Base-by-base conservation (phyloP, 805 yeast genomes). In the Wickerhamomyces strasburgensis region DNA sequence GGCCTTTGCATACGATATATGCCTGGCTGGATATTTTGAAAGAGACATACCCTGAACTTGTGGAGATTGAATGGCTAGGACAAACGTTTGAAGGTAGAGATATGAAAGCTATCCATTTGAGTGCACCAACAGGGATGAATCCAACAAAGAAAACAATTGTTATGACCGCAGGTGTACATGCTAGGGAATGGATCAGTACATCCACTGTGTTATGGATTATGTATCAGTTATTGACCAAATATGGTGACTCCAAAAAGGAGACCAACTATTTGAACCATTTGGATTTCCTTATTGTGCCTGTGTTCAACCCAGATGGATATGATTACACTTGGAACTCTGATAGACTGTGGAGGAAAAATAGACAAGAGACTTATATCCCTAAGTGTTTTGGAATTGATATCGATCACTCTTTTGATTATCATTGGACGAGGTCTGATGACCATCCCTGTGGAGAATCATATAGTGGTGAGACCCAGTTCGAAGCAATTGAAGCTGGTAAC, bases 271-370 rank as follows among this genome's bases (percentile, higher is more conserved):
- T 86, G 41, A 64, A 78, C 31, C 62, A 75, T 31, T 58, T 85
- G 40, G 90, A 86, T 51, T 83, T 84, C 49, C 57, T 84, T 24
- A 78, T 88, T 46, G 69, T 87, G 21, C 97, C 97, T 0, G 84
- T 86, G 10, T 73, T 80, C 58, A 88, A 88, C 53, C 96, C 96
- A 1, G 97, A 88, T 60, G 97, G 97, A 0, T 88, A 88, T 56
- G 84, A 68, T 11, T 82, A 83, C 56, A 69, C 94, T 2, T 88
- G 96, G 96, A 68, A 67, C 2, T 53, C 62, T 19, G 95, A 88
- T 56, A 65, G 97, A 39, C 63, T 88, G 41, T 88, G 97, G 97
- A 66, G 93, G 31, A 88, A 88, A 53, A 88, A 86, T 59, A 70
- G 95, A 43, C 96, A 88, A 60, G 75, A 76, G 36, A 80, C 93